phyloP scores from a whole-genome alignment of 805 yeast genomes.

The Starmerella floricola region DNA sequence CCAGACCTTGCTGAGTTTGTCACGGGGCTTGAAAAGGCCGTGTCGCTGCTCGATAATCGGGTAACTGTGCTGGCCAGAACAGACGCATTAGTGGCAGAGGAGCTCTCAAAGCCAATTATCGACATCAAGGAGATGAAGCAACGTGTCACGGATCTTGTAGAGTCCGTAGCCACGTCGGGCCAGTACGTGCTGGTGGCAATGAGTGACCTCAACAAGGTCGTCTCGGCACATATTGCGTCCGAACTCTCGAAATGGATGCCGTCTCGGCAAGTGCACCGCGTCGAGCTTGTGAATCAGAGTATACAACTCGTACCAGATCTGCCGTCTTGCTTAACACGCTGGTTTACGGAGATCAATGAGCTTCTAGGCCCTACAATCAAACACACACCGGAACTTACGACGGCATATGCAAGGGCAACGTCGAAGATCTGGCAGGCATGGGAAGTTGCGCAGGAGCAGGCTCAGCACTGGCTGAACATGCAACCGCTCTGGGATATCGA shows the following conservation, averaged over 20 bases:
- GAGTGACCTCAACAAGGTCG: not conserved
- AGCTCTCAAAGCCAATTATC: not conserved
- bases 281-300: slow-evolving; percentile 1
- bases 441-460: slow-evolving; percentile 25
- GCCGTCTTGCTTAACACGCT: not conserved
- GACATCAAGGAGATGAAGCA: not conserved
- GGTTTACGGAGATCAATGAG: slow-evolving; percentile 6
- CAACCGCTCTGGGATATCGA: slow-evolving; percentile 41
- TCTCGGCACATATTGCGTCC: not conserved
- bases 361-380: not conserved
- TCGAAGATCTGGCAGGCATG: slow-evolving; percentile 1
- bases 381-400: slow-evolving; percentile 16
- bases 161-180: not conserved
- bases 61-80: slow-evolving; percentile 3
- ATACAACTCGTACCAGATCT: slow-evolving; percentile 3
- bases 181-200: not conserved
- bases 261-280: not conserved
- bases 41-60: slow-evolving; percentile 1
- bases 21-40: slow-evolving; percentile 5
- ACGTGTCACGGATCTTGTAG: not conserved
- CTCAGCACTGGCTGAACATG: slow-evolving; percentile 41
- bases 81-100: slow-evolving; percentile 4
- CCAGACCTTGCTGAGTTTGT: slow-evolving; percentile 6
- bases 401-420: not conserved
- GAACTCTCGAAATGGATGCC: slow-evolving; percentile 1